Evolutionary conservation across 2,329 filamentous ascomycete genomes (phyloP), one percentile per base, ranked within the genome.

Genomic region (Acrocalymma vagum): DNA sequence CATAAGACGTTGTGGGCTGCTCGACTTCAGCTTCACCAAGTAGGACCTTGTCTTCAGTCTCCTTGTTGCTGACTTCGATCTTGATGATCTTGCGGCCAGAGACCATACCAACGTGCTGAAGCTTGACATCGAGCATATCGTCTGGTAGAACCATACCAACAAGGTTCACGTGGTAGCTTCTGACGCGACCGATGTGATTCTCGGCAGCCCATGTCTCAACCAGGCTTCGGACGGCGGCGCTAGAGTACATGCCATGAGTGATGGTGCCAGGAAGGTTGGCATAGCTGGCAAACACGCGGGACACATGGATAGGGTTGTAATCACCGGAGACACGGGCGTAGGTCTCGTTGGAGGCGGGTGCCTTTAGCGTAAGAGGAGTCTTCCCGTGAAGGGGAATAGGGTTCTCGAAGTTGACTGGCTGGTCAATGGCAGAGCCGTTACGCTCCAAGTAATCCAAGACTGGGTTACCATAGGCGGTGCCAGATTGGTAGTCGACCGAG

Each of bases 81-180:
- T 96, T 97, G 80, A 99, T 94, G 73, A 97, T 97, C 83, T 97
- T 99, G 72, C 94, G 92, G 65, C 94, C 94, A 63, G 90, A 87
- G 47, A 99, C 88, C 94, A 99, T 99, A 64, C 93, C 94, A 21
- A 95, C 87, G 67, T 99, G 94, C 77, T 96, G 90, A 36, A 99
- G 82, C 75, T 91, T 95, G 62, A 99, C 93, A 53, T 95, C 84
- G 51, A 99, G 88, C 50, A 93, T 88, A 65, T 99, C 95, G 58
- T 97, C 95, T 38, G 94, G 94, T 47, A 99, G 79, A 9, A 99
- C 95, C 94, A 99, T 99, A 54, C 94, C 94, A n/a, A 96, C 92
- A 33, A 99, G 82, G 15, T 88, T 93, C 49, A 92, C 94, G 65
- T 96, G 91, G 83, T 96, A 99, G 75, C 93, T 96, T 63, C 94